A percentile compares a stretch with the other conserved stretches of the same genome.
Evolutionary conservation across 257 asterid species (phyloP).

Genomic region (Fraxinus excelsior): DNA sequence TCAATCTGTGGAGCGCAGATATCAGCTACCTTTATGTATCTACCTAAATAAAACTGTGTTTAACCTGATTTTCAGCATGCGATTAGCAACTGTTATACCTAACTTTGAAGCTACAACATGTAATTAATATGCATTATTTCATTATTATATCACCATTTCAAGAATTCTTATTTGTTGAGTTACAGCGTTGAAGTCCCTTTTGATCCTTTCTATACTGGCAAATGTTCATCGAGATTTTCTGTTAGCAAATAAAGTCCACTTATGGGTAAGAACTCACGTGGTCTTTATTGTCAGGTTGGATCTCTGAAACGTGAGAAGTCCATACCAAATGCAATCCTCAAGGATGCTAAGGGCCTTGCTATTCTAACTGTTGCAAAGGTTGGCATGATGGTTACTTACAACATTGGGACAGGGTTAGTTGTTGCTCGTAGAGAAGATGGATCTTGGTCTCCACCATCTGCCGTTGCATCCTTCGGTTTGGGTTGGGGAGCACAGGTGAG

Average conservation of each 20-base stretch:
- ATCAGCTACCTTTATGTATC: background rate
- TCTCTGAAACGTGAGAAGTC: slow-evolving; percentile 54
- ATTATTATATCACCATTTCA: background rate
- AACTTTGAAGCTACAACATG: background rate
- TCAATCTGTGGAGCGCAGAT: background rate
- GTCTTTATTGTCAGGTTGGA: slow-evolving; percentile 50
- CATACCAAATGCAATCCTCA: slow-evolving; percentile 66
- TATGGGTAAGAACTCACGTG: background rate
- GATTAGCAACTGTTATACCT: background rate
- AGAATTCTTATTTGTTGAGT: background rate
- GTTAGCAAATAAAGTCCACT: slow-evolving; percentile 3
- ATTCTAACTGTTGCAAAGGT: slow-evolving; percentile 67
- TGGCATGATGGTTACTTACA: slow-evolving; percentile 78
- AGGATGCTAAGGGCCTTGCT: slow-evolving; percentile 73
- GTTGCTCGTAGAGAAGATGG: slow-evolving; percentile 77
- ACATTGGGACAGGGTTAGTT: slow-evolving; percentile 70
- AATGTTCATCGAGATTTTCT: slow-evolving; percentile 3
- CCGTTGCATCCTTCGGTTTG: slow-evolving; percentile 66
- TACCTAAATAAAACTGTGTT: background rate
- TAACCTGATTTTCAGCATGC: background rate
- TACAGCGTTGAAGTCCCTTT: slow-evolving; percentile 6
- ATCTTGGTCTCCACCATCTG: slow-evolving; percentile 84
- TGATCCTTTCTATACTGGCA: background rate
- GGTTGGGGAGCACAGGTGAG: slow-evolving; percentile 87
- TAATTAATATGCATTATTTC: background rate